These are phyloP conservation scores for Monotropa hypopitys DNA, from an alignment of 179 eudicot genomes.

Conservation along the genomic window DNA sequence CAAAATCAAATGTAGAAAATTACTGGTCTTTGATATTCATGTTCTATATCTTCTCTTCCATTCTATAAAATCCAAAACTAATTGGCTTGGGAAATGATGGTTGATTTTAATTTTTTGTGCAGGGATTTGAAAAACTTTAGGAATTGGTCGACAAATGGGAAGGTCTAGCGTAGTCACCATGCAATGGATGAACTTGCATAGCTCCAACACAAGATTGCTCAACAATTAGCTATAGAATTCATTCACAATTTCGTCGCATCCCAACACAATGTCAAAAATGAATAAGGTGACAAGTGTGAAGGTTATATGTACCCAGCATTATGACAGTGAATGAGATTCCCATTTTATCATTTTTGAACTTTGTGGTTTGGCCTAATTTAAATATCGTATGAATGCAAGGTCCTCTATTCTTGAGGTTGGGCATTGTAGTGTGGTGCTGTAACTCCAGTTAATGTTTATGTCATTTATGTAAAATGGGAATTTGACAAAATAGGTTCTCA, in stretches of 20 bases:
- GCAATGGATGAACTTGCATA: conserved; percentile 63
- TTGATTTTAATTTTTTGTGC: not conserved
- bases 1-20: not conserved
- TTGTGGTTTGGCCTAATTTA: not conserved
- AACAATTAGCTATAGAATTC: conserved; percentile 74
- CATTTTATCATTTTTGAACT: not conserved
- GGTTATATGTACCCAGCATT: not conserved
- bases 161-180: conserved; percentile 37
- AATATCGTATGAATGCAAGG: not conserved
- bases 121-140: conserved; percentile 86
- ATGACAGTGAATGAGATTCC: not conserved
- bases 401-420: not conserved
- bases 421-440: not conserved
- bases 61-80: not conserved
- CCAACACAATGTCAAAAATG: conserved; percentile 51
- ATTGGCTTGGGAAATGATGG: not conserved
- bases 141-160: conserved; percentile 79
- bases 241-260: conserved; percentile 64
- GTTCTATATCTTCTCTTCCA: not conserved
- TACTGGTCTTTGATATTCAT: not conserved
- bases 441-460: not conserved
- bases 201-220: conserved; percentile 62
- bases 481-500: not conserved
- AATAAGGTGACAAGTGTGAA: conserved; percentile 12
- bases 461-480: not conserved